A percentile compares a stretch with the other conserved stretches of the same genome.
Evolutionary conservation across 139 green algal genomes (phyloP).

Genomic region (Tetraselmis chui): DNA sequence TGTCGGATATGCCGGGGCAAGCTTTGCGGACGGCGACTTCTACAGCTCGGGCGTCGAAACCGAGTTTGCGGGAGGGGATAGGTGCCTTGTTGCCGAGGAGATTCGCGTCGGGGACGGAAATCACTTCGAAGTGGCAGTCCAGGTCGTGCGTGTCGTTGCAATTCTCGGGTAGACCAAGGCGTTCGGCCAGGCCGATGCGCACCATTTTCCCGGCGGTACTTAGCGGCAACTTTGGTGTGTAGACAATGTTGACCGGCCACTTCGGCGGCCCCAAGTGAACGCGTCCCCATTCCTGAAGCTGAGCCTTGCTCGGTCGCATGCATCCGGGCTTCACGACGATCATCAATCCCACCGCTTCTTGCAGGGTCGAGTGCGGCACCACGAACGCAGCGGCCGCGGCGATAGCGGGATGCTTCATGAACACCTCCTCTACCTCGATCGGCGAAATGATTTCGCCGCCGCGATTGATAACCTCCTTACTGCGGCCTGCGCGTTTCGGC

Average conservation of each 20-base stretch:
- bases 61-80: neutral
- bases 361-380: constrained; percentile 19
- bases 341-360: constrained; percentile 21
- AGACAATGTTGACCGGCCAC: constrained; percentile 11
- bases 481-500: no score
- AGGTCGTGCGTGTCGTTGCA: constrained; percentile 5
- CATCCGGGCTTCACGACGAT: constrained; percentile 8
- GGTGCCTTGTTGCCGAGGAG: neutral
- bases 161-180: constrained; percentile 4
- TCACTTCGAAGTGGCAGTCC: constrained; percentile 3
- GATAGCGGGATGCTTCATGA: constrained; percentile 18
- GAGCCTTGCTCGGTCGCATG: neutral
- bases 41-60: neutral
- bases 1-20: neutral
- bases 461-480: constrained; percentile 91
- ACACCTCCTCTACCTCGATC: constrained; percentile 51
- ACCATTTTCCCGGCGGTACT: constrained; percentile 11
- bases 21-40: neutral
- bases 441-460: constrained; percentile 84
- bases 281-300: constrained; percentile 1
- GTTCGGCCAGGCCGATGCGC: constrained; percentile 8
- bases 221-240: constrained; percentile 9
- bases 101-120: neutral
- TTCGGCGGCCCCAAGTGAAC: constrained; percentile 14
- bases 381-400: constrained; percentile 24